phyloP scores from a whole-genome alignment of 2,329 filamentous ascomycete species.

The Fusarium liriodendri region DNA sequence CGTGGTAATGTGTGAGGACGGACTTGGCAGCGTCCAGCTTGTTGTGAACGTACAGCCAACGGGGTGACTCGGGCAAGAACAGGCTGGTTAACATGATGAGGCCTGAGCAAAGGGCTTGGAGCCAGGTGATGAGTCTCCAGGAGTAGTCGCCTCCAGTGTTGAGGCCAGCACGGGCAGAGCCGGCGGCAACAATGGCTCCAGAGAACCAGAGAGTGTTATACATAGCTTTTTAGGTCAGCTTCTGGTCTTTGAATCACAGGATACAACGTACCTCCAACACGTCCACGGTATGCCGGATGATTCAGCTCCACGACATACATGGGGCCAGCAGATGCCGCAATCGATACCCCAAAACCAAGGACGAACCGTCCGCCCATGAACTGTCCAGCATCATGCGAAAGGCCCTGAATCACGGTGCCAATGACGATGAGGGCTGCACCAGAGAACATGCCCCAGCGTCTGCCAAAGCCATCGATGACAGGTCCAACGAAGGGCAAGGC shows the following conservation, averaged over 20 bases:
- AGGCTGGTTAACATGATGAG: background rate
- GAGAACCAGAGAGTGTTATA: background rate
- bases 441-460: conserved; percentile 55
- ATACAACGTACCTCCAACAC: background rate
- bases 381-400: conserved; percentile 37
- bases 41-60: conserved; percentile 54
- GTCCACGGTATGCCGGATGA: conserved; percentile 51
- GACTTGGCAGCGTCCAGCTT: conserved; percentile 49
- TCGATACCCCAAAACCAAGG: conserved; percentile 63
- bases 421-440: conserved; percentile 55
- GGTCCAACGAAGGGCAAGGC: conserved; percentile 55
- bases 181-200: background rate
- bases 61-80: conserved; percentile 38
- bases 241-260: background rate
- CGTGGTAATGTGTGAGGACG: conserved; percentile 51
- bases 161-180: background rate
- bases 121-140: background rate
- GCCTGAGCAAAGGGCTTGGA: background rate
- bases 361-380: conserved; percentile 65
- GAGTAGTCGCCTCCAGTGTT: background rate
- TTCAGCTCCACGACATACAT: conserved; percentile 61
- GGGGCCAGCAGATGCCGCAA: conserved; percentile 53
- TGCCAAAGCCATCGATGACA: conserved; percentile 54
- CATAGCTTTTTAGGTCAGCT: conserved; percentile 3
- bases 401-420: conserved; percentile 43